Percentiles rank a stretch among this genome's conserved stretches.
These are phyloP conservation scores for Phyllosticta citribraziliensis DNA, from an alignment of 2,329 filamentous ascomycete genomes.

Conservation along the genomic window DNA sequence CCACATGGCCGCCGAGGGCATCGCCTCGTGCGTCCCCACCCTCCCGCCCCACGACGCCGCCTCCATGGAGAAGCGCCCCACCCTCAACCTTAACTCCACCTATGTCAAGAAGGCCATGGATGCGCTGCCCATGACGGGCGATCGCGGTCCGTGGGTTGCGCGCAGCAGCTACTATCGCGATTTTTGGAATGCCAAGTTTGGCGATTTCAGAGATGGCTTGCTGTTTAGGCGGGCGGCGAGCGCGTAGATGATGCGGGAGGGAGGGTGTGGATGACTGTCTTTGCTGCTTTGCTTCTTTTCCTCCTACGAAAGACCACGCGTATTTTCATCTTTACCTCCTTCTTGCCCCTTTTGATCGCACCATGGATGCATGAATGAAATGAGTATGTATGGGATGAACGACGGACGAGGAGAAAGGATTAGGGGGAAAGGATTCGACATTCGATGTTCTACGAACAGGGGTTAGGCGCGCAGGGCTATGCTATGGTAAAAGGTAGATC, in stretches of 20 bases:
- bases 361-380: too few species aligned
- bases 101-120: conserved; percentile 38
- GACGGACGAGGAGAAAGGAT: too few species aligned
- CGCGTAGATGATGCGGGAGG: background rate
- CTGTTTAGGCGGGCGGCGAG: conserved; percentile 18
- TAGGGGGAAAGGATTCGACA: too few species aligned
- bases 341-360: too few species aligned
- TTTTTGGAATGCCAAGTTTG: conserved; percentile 32
- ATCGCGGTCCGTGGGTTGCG: conserved; percentile 34
- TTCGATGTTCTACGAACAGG: too few species aligned
- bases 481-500: too few species aligned
- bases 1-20: conserved; percentile 29
- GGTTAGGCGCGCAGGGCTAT: too few species aligned
- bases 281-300: too few species aligned
- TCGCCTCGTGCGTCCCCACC: conserved; percentile 1
- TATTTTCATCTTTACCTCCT: too few species aligned
- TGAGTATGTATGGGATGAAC: too few species aligned
- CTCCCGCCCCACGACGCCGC: background rate
- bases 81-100: conserved; percentile 40
- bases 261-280: too few species aligned
- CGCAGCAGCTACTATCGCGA: conserved; percentile 36
- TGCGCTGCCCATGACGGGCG: conserved; percentile 40
- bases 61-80: conserved; percentile 14
- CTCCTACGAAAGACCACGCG: too few species aligned
- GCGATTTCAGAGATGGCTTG: conserved; percentile 32